Evolutionary conservation across 2,329 filamentous ascomycete species (phyloP), one percentile per base, ranked within the genome.

Genomic region (Fusarium sp.): DNA sequence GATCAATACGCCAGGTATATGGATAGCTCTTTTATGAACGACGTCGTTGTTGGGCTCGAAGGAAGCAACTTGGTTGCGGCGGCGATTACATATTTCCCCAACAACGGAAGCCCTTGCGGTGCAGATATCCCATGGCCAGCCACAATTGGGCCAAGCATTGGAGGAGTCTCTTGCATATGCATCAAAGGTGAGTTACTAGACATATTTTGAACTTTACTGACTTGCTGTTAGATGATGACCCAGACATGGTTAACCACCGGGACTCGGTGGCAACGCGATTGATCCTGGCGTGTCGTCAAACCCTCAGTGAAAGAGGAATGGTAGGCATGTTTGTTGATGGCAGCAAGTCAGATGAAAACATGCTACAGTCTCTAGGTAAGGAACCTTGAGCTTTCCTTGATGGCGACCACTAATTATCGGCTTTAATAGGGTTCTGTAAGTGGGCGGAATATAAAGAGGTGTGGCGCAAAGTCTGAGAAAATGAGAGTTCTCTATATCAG

Each of bases 91-190:
- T 89, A 88, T 67, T 78, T 80, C 14, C 81, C 83, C 11, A 77
- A 76, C 43, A 79, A 79, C 30, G 83, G 80, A 5, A 85, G 82
- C 46, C 80, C 80, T 2, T 78, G 81, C 19, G 79, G 81, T 11
- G 77, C 79, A 7, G 85, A 88, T 66, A 75, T 89, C 11, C 86
- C 86, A 2, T 89, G 86, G 86, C 81, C 85, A 8, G 76, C 77
- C 40, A 79, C 76, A 3, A 82, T 88, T 56, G 83, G 82, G 12
- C 73, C 76, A 42, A 80, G 84, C 59, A 82, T 87, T 40, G 87
- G 86, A 44, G 87, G 87, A 24, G 82, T 87, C 34, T 83, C 86
- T n/a, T 89, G 87, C 74, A 84, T 89, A 51, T 88, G 84, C 75
- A 83, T 88, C 64, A 77, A 79, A 72, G 83, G 87, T 87, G 74